Evolutionary conservation across 495 filamentous ascomycete species (phyloP).

Genomic region (Aspergillus nanangensis): DNA sequence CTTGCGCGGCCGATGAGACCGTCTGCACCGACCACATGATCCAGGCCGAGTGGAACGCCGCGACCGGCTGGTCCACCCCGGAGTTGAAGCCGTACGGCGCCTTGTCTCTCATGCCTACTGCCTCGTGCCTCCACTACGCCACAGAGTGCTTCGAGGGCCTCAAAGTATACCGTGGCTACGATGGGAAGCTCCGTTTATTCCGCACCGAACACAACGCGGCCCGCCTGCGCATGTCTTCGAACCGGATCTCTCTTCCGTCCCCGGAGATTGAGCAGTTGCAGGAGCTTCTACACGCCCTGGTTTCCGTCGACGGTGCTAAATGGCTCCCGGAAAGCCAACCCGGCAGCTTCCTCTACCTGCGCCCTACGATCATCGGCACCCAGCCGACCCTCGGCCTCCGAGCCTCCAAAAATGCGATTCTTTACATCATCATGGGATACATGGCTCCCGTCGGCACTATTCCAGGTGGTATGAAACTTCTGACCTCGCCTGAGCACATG

Average conservation of each 20-base stretch:
- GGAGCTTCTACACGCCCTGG: conserved; percentile 36
- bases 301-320: not conserved
- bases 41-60: conserved; percentile 57
- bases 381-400: conserved; percentile 65
- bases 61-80: conserved; percentile 63
- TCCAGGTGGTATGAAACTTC: conserved; percentile 4
- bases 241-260: conserved; percentile 65
- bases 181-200: conserved; percentile 73
- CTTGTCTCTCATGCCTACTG: conserved; percentile 65
- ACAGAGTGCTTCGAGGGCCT: conserved; percentile 84
- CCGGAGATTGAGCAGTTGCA: conserved; percentile 61
- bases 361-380: conserved; percentile 75
- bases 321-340: not conserved
- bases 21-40: conserved; percentile 66
- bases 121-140: conserved; percentile 79
- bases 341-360: conserved; percentile 50
- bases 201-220: conserved; percentile 62
- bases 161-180: conserved; percentile 70
- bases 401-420: conserved; percentile 63
- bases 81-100: conserved; percentile 71
- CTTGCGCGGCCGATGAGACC: not conserved
- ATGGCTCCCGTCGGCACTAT: conserved; percentile 1
- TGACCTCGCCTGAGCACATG: conserved; percentile 1
- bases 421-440: conserved; percentile 57
- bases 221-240: conserved; percentile 62